Percentiles rank a stretch among this genome's conserved stretches.
phyloP scores from a whole-genome alignment of 352 stramenopile species.

The Pythium dissotocum region DNA sequence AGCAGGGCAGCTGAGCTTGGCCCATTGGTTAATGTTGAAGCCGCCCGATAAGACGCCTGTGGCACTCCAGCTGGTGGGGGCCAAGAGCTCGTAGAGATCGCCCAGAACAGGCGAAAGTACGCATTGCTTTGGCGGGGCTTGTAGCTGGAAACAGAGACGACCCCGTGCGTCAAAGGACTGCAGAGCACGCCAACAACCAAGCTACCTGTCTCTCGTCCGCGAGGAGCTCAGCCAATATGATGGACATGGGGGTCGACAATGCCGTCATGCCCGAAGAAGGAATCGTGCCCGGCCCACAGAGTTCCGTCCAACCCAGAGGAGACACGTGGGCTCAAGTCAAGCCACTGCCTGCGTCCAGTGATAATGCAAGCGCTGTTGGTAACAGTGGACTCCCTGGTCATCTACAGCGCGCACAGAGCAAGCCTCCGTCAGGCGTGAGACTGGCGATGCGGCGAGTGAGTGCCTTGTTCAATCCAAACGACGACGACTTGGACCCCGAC shows the following conservation, averaged over 20 bases:
- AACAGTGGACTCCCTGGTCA: not conserved
- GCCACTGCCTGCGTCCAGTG: not conserved
- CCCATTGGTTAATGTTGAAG: slow-evolving; percentile 6
- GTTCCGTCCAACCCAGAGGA: not conserved
- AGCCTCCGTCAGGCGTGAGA: slow-evolving; percentile 32
- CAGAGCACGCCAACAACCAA: not conserved
- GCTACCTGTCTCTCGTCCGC: not conserved
- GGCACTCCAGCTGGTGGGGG: not conserved
- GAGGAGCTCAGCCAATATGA: slow-evolving; percentile 33
- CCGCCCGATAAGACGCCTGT: slow-evolving; percentile 12
- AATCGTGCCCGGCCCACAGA: slow-evolving; percentile 1
- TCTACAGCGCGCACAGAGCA: slow-evolving; percentile 8
- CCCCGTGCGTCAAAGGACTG: not conserved
- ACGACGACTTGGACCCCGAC: slow-evolving; percentile 40
- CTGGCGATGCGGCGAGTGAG: slow-evolving; percentile 41
- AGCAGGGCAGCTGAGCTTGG: not conserved
- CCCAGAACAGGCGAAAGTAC: slow-evolving; percentile 2
- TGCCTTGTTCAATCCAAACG: slow-evolving; percentile 41
- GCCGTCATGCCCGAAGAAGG: slow-evolving; percentile 32
- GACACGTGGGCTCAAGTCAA: slow-evolving; percentile 23
- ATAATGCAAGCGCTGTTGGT: not conserved
- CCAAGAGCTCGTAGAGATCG: not conserved
- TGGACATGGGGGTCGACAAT: slow-evolving; percentile 45
- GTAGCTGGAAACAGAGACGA: not conserved
- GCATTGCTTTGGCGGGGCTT: not conserved